These are phyloP conservation scores for Raffaelea ambrosiae DNA, from an alignment of 2,329 filamentous ascomycete species.

Conservation along the genomic window DNA sequence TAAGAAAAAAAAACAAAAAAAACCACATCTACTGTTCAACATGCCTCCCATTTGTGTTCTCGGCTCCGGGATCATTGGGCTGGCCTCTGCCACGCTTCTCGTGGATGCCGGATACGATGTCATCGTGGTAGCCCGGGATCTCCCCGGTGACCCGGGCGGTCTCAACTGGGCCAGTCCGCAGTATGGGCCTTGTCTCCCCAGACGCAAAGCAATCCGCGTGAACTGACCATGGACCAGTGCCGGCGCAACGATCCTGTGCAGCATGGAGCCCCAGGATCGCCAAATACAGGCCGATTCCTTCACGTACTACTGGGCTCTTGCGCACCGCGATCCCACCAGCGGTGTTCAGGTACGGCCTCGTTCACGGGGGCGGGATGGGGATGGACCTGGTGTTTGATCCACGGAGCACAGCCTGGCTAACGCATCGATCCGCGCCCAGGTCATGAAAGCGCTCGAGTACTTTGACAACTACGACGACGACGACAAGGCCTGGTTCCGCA, in stretches of 20 bases:
- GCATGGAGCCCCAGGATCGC: neutral
- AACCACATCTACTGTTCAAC: too few species aligned
- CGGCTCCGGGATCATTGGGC: constrained; percentile 4
- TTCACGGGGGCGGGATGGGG: too few species aligned
- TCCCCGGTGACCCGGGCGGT: constrained; percentile 3
- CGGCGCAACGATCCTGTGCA: constrained; percentile 1
- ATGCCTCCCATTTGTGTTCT: constrained; percentile 3
- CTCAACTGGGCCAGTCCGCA: constrained; percentile 2
- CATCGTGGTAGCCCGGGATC: constrained; percentile 2
- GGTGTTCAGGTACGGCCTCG: constrained; percentile 1
- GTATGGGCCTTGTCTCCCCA: too few species aligned
- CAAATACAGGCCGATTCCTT: neutral
- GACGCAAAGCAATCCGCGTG: too few species aligned
- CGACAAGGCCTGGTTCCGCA: neutral
- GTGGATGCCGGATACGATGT: constrained; percentile 4
- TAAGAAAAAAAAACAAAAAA: too few species aligned
- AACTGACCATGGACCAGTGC: neutral
- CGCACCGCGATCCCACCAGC: constrained; percentile 1
- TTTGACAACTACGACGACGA: constrained; percentile 1
- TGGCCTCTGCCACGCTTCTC: neutral
- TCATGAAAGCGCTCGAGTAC: neutral
- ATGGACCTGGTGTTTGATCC: too few species aligned
- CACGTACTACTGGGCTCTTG: constrained; percentile 4
- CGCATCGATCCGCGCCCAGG: neutral
- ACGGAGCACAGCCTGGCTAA: too few species aligned